phyloP scores from a whole-genome alignment of 2,329 filamentous ascomycete genomes.

The Aureobasidium sp. region DNA sequence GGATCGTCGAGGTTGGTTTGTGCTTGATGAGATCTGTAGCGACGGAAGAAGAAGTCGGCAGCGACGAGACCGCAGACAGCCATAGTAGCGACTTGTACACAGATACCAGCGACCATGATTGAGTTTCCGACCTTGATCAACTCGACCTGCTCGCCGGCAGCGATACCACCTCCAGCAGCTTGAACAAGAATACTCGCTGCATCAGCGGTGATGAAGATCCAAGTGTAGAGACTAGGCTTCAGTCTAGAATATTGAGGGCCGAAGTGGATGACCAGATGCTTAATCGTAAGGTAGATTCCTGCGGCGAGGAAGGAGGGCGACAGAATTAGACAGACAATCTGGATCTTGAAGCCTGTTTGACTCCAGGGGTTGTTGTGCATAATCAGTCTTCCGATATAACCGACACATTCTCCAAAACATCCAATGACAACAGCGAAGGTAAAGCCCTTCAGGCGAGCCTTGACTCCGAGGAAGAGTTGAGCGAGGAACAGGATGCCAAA shows the following conservation, averaged over 20 bases:
- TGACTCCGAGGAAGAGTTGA: constrained; percentile 27
- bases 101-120: constrained; percentile 38
- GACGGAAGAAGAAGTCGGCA: constrained; percentile 29
- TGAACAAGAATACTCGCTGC: constrained; percentile 37
- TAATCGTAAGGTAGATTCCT: constrained; percentile 39
- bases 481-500: constrained; percentile 27
- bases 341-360: constrained; percentile 30
- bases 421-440: constrained; percentile 32
- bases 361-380: constrained; percentile 34
- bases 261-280: constrained; percentile 37
- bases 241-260: constrained; percentile 34
- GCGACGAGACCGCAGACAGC: constrained; percentile 33
- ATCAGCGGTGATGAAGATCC: constrained; percentile 44
- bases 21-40: not conserved
- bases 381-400: constrained; percentile 35
- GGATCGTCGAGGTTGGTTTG: not conserved
- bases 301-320: constrained; percentile 38
- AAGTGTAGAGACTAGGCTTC: constrained; percentile 37
- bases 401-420: constrained; percentile 33
- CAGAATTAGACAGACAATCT: constrained; percentile 36
- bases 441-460: constrained; percentile 31
- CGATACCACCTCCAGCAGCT: constrained; percentile 36
- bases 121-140: constrained; percentile 31
- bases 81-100: constrained; percentile 37
- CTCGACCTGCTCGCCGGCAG: constrained; percentile 24